Conservation (phyloP, 345 rosid genomes). For the Raphanus sativus region DNA sequence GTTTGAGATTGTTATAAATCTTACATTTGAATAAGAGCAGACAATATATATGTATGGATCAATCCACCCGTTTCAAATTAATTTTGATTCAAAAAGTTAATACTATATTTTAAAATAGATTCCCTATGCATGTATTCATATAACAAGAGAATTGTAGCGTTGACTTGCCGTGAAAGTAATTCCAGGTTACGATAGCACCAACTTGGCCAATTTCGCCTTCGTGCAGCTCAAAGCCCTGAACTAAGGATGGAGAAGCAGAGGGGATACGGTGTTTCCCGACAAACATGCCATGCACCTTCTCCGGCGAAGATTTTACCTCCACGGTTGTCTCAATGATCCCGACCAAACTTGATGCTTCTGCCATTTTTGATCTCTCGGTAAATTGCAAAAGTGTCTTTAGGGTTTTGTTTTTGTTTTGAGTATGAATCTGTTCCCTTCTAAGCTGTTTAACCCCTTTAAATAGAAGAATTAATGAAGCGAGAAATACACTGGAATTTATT, state of each 20-base stretch:
- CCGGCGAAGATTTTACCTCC: constrained; percentile 12
- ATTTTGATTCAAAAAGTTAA: neutral
- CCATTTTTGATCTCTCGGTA: constrained; percentile 3
- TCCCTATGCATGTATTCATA: neutral
- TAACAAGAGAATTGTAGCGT: neutral
- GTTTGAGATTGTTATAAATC: neutral
- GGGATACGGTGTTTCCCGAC: constrained; percentile 39
- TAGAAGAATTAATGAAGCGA: neutral
- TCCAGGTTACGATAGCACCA: constrained; percentile 40
- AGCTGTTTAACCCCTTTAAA: neutral
- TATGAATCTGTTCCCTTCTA: neutral
- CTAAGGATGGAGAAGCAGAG: constrained; percentile 19
- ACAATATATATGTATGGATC: neutral
- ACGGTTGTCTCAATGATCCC: constrained; percentile 25
- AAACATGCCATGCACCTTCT: constrained; percentile 40
- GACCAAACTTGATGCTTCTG: constrained; percentile 28
- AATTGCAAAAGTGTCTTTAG: neutral
- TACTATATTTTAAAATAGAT: neutral
- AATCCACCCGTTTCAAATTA: neutral
- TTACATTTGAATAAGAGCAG: neutral
- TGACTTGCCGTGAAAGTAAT: constrained; percentile 34
- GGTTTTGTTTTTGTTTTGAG: neutral
- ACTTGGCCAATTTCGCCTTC: constrained; percentile 45
- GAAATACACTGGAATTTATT: neutral
- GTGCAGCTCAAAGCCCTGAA: constrained; percentile 35